Conservation (phyloP, 2,329 filamentous ascomycete genomes). For the Botryotinia calthae region DNA sequence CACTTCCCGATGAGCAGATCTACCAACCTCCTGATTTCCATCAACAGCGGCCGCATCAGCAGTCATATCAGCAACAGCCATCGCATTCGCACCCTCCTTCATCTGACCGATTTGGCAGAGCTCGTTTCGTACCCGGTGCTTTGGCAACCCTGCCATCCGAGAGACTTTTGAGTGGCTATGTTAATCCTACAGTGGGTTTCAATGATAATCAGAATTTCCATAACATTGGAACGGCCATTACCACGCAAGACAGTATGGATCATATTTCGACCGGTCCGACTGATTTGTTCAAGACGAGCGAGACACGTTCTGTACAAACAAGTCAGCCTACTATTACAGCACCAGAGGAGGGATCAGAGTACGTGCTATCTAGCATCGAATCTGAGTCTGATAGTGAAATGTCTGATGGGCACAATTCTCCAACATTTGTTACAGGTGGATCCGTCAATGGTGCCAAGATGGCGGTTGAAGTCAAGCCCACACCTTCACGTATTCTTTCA, state of each 20-base stretch:
- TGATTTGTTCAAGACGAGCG: conserved; percentile 6
- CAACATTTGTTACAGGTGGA: neutral
- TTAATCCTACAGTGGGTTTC: conserved; percentile 25
- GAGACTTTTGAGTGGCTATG: conserved; percentile 42
- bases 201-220: conserved; percentile 14
- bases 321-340: neutral
- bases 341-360: conserved; percentile 13
- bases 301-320: neutral
- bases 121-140: conserved; percentile 43
- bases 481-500: neutral
- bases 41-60: neutral
- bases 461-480: conserved; percentile 9
- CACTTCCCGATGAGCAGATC: conserved; percentile 31
- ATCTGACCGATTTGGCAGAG: conserved; percentile 35
- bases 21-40: conserved; percentile 17
- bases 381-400: conserved; percentile 12
- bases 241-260: conserved; percentile 15
- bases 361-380: conserved; percentile 15
- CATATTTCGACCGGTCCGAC: neutral
- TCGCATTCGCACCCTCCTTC: neutral
- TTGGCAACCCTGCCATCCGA: conserved; percentile 47
- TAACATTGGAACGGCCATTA: conserved; percentile 20
- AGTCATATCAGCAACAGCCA: conserved; percentile 19
- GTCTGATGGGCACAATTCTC: conserved; percentile 5
- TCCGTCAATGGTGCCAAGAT: conserved; percentile 1